Evolutionary conservation across 2,329 filamentous ascomycete species (phyloP).

Genomic region (Penicillium digitatum): DNA sequence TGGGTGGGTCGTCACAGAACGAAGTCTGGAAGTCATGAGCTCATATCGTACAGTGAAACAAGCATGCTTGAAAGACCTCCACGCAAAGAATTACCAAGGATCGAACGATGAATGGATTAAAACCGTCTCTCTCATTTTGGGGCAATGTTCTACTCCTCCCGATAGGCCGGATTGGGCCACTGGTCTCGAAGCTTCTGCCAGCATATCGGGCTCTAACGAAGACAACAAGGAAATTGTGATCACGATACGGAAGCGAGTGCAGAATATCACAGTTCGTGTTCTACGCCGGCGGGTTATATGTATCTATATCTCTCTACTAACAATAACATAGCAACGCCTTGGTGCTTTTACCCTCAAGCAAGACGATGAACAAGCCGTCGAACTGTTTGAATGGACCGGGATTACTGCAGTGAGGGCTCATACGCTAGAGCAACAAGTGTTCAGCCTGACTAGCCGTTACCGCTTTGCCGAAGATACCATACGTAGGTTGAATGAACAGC

Average conservation of each 20-base stretch:
- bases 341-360: slow-evolving; percentile 52
- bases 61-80: slow-evolving; percentile 35
- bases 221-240: slow-evolving; percentile 38
- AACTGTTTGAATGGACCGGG: slow-evolving; percentile 56
- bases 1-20: slow-evolving; percentile 34
- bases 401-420: slow-evolving; percentile 46
- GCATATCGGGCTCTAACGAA: slow-evolving; percentile 22
- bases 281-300: not conserved
- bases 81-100: slow-evolving; percentile 44
- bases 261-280: slow-evolving; percentile 48
- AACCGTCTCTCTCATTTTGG: slow-evolving; percentile 36
- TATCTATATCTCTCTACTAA: slow-evolving; percentile 14
- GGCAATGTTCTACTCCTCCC: slow-evolving; percentile 22
- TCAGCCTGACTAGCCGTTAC: slow-evolving; percentile 39
- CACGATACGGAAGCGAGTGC: slow-evolving; percentile 42
- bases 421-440: slow-evolving; percentile 42
- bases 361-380: slow-evolving; percentile 53
- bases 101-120: slow-evolving; percentile 42
- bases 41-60: slow-evolving; percentile 36
- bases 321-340: slow-evolving; percentile 46
- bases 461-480: slow-evolving; percentile 50
- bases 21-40: not conserved
- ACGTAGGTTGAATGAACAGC: slow-evolving; percentile 50
- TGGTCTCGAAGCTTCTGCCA: slow-evolving; percentile 35
- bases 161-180: slow-evolving; percentile 17